Evolutionary conservation across 768 basidiomycete species (phyloP), one percentile per base, ranked within the genome.

Genomic region (Mycena vitilis): DNA sequence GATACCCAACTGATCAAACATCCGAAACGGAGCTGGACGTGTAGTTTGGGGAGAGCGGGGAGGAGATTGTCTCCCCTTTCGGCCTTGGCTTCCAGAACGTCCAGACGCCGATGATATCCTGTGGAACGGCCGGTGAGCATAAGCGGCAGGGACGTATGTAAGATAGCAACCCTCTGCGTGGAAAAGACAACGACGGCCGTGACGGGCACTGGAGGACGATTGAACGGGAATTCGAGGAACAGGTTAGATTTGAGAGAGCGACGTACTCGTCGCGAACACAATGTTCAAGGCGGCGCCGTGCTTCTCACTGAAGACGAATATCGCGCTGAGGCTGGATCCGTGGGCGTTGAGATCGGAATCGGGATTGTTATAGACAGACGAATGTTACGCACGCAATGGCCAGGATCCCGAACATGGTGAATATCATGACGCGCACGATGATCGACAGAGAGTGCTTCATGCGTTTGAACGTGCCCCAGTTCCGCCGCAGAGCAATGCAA

Each of bases 171-270:
- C 59, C 48, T 64, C 53, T 77, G 76, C 13, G 74, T 68, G 18
- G 71, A 70, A 65, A 77, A 77, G 22, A 75, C 66, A 23, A 77
- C 16, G 37, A 75, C 75, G n/a, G 71, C 75, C 20, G 65, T 37
- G 16, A 75, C 69, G 15, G 76, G 75, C 44, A 77, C 76, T 48
- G 51, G n/a, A 11, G 9, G 49, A 57, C 23, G 20, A 23, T 15
- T 23, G 40, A 34, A 2, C 22, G 25, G 13, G 51, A 30, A 20
- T 16, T 4, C 7, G 34, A 6, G 5, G 20, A 25, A 15, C 15
- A 22, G 15, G 36, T 12, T 18, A 23, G 38, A 22, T 22, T 9
- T 12, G 37, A 25, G 49, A 23, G 12, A 23, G 1, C 5, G 5
- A 47, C 71, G 52, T 61, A 75, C 74, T 40, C 10, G 65, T 65